Evolutionary conservation across 1,139 yeast genomes (phyloP), one percentile per base, ranked within the genome.

Genomic region (Taiozyma sp.): DNA sequence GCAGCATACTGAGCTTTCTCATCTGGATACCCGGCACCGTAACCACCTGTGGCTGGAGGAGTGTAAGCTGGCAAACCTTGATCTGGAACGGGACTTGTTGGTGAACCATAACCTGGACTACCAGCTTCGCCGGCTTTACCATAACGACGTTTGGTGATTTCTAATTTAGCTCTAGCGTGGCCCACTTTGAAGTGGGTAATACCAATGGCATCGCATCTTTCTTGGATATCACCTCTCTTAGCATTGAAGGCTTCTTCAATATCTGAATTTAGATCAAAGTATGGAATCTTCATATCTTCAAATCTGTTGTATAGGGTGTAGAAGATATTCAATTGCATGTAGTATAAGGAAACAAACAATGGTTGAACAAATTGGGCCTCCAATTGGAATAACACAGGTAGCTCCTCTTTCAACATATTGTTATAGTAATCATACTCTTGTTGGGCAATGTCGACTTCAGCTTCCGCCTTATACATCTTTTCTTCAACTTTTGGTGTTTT

Each of bases 241-340:
- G 74, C 75, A 45, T 71, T 70, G 70, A 87, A 93, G 3, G 93
- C 86, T 65, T 88, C 93, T 51, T 87, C 78, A 59, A 93, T 87
- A 67, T 91, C 98, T 48, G 88, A 76, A 49, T 79, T 75, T 65
- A 93, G 75, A 67, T 93, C 96, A 71, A 93, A 93, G 72, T 93
- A 92, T 14, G 98, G 97, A 58, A 93, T 93, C 73, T 93, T 91
- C 87, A 92, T 84, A 68, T 90, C 96, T 70, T 92, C 96, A 90
- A 93, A 89, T 62, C 88, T 80, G 64, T 79, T 86, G 74, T 88
- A 92, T 57, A 93, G 75, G 0, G 97, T 91, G 76, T 93, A 93
- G 71, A 91, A 93, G 54, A 93, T 90, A 74, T 93, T 93, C 73
- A 93, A 80, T 73, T 93, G 99, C 98, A 95, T 93, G 76, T 84